phyloP scores from a whole-genome alignment of 2,329 filamentous ascomycete genomes.

The Simplicillium sp. region DNA sequence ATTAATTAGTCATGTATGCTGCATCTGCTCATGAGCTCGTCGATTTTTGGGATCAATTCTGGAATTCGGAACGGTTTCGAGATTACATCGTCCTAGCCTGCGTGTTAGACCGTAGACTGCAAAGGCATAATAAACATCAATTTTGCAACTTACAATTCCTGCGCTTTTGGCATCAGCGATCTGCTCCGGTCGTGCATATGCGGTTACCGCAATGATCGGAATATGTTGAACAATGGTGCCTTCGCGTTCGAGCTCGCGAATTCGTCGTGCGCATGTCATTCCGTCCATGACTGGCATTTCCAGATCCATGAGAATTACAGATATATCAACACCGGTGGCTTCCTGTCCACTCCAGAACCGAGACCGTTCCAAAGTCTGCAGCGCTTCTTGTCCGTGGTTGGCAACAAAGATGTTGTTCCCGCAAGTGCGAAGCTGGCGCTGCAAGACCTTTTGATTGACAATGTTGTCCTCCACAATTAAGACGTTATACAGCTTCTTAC shows the following conservation, averaged over 20 bases:
- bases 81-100: constrained; percentile 57
- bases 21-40: constrained; percentile 40
- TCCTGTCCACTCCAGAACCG: constrained; percentile 44
- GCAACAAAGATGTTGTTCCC: constrained; percentile 54
- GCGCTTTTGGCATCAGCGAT: constrained; percentile 60
- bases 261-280: constrained; percentile 59
- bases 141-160: constrained; percentile 53
- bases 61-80: constrained; percentile 72
- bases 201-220: constrained; percentile 77
- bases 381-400: constrained; percentile 54
- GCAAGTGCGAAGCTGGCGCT: constrained; percentile 49
- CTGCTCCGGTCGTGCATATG: constrained; percentile 68
- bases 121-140: neutral
- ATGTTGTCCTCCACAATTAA: constrained; percentile 61
- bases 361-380: constrained; percentile 46
- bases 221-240: constrained; percentile 55
- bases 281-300: constrained; percentile 84
- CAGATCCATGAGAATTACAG: constrained; percentile 69
- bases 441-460: constrained; percentile 56
- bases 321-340: constrained; percentile 41
- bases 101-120: neutral
- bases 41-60: constrained; percentile 60
- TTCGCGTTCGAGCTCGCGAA: constrained; percentile 56
- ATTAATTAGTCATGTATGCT: constrained; percentile 6
- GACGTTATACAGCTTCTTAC: constrained; percentile 36